A percentile compares a stretch with the other conserved stretches of the same genome.
Conservation (phyloP, 2,329 filamentous ascomycete species). For the Albifimbria verrucaria region DNA sequence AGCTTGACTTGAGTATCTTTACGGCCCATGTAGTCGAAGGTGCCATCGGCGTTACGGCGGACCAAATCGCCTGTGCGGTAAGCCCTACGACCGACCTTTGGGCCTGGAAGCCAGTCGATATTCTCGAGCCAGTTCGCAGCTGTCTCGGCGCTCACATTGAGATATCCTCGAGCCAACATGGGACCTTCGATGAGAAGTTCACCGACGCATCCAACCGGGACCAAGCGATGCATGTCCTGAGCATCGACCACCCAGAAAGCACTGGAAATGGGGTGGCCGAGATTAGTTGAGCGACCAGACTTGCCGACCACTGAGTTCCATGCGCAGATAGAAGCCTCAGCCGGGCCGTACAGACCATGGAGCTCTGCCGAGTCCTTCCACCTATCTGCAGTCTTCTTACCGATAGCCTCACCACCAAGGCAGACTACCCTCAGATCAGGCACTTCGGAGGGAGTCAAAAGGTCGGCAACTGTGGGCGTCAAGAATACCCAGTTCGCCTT, state of each 20-base stretch:
- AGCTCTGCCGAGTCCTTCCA: conserved; percentile 16
- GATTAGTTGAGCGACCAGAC: not conserved
- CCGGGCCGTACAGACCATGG: conserved; percentile 19
- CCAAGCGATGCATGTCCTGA: conserved; percentile 12
- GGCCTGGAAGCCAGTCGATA: conserved; percentile 10
- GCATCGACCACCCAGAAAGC: conserved; percentile 2
- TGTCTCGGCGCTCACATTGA: conserved; percentile 32
- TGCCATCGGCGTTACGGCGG: conserved; percentile 13
- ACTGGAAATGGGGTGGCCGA: conserved; percentile 2
- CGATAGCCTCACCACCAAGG: conserved; percentile 5
- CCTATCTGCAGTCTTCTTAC: not conserved
- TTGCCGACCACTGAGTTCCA: not conserved
- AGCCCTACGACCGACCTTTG: not conserved
- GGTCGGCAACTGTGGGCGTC: conserved; percentile 6
- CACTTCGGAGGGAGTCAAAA: conserved; percentile 6
- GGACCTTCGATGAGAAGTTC: conserved; percentile 37
- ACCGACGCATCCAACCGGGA: conserved; percentile 19
- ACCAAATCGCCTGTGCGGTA: not conserved
- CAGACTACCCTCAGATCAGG: conserved; percentile 6
- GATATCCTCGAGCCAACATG: conserved; percentile 44
- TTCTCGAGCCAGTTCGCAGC: conserved; percentile 27
- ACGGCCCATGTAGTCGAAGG: conserved; percentile 13
- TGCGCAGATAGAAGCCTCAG: conserved; percentile 3
- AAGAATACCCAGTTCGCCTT: conserved; percentile 4
- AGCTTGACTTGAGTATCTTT: conserved; percentile 22